These are phyloP conservation scores for Calonectria henricotiae DNA, from an alignment of 2,329 filamentous ascomycete species.

Conservation along the genomic window DNA sequence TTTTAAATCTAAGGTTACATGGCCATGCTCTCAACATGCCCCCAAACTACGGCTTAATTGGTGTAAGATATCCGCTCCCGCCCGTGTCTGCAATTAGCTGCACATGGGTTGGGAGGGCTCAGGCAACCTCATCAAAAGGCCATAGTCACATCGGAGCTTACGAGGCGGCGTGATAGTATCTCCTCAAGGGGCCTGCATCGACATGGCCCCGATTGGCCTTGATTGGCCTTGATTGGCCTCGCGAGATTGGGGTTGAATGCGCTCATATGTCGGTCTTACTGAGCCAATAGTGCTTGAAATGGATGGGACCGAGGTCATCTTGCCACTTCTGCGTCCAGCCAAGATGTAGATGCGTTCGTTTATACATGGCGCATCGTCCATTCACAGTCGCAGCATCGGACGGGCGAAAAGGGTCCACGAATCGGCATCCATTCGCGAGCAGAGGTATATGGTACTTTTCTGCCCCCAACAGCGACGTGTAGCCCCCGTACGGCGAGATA, in stretches of 20 bases:
- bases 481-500: conserved; percentile 35
- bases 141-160: conserved; percentile 35
- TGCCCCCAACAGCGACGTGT: conserved; percentile 13
- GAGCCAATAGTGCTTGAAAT: neutral
- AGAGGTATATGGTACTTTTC: conserved; percentile 34
- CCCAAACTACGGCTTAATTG: conserved; percentile 43
- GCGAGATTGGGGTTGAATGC: conserved; percentile 10
- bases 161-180: conserved; percentile 32
- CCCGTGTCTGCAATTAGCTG: conserved; percentile 25
- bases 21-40: conserved; percentile 42
- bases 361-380: conserved; percentile 14
- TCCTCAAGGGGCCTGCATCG: conserved; percentile 7
- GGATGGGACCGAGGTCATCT: neutral
- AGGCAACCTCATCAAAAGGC: conserved; percentile 39
- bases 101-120: conserved; percentile 14
- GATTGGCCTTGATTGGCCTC: conserved; percentile 18
- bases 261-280: conserved; percentile 20
- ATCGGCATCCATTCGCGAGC: conserved; percentile 35
- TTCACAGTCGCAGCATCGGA: conserved; percentile 27
- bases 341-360: conserved; percentile 1
- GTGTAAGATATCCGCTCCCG: conserved; percentile 46
- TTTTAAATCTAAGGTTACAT: conserved; percentile 45
- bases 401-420: conserved; percentile 48
- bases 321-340: conserved; percentile 8
- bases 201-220: conserved; percentile 21